Evolutionary conservation across 352 stramenopile species (phyloP).

Genomic region (Phytopythium boreale): DNA sequence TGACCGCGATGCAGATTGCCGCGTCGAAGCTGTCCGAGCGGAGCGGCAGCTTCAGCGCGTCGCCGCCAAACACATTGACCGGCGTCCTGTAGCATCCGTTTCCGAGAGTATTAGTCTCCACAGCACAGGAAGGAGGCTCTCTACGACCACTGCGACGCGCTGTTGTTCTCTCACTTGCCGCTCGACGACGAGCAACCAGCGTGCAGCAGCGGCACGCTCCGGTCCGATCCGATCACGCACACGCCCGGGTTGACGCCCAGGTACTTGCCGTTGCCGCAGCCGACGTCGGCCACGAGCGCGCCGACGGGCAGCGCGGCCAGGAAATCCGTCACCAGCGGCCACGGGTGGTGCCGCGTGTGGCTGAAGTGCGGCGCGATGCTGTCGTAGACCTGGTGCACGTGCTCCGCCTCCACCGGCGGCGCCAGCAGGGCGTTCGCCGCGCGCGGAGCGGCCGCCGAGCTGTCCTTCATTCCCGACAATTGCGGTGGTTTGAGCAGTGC

Average conservation of each 20-base stretch:
- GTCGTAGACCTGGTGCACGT: slow-evolving; percentile 86
- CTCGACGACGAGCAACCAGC: slow-evolving; percentile 22
- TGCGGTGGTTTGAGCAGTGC: no score
- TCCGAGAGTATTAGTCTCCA: background rate
- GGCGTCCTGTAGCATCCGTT: slow-evolving; percentile 25
- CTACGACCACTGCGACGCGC: background rate
- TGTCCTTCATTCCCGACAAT: no score
- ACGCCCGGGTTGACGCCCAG: slow-evolving; percentile 52
- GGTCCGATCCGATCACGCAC: slow-evolving; percentile 69
- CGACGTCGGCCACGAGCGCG: slow-evolving; percentile 71
- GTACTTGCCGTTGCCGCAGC: slow-evolving; percentile 87
- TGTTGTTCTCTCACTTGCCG: background rate
- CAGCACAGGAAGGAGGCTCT: no score
- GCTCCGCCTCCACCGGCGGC: slow-evolving; percentile 63
- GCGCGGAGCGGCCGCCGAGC: no score
- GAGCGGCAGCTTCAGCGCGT: slow-evolving; percentile 65
- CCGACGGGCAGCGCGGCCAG: slow-evolving; percentile 36
- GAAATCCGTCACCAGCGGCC: slow-evolving; percentile 74
- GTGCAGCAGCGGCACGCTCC: slow-evolving; percentile 69
- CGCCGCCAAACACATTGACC: slow-evolving; percentile 58
- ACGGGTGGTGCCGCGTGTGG: slow-evolving; percentile 79
- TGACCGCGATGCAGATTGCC: slow-evolving; percentile 78
- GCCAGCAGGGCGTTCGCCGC: slow-evolving; percentile 21
- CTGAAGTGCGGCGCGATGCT: slow-evolving; percentile 82
- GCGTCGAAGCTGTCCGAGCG: slow-evolving; percentile 61